phyloP scores from a whole-genome alignment of 192 early-diverging fungal genomes.

The Obelidium mucronatum region DNA sequence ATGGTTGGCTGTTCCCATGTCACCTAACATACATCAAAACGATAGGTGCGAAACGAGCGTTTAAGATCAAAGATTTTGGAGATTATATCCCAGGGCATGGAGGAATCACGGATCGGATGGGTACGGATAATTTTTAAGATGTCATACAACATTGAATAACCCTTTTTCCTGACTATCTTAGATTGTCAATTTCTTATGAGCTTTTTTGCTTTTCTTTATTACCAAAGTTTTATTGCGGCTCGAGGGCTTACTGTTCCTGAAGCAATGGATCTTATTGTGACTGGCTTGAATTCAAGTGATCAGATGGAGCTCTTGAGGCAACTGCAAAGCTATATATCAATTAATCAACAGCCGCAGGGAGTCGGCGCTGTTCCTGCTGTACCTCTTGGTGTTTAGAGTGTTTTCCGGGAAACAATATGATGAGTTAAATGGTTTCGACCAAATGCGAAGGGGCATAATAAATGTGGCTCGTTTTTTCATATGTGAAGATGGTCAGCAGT shows the following conservation, averaged over 20 bases:
- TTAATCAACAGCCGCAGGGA: not conserved
- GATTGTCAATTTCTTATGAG: slow-evolving; percentile 99
- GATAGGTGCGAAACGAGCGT: slow-evolving; percentile 90
- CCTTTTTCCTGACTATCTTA: too few relatives aligned
- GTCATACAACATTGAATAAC: too few relatives aligned
- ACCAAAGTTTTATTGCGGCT: slow-evolving; percentile 74
- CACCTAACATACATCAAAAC: not conserved
- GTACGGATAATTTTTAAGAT: slow-evolving; percentile 12
- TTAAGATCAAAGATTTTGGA: slow-evolving; percentile 97
- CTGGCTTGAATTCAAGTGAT: not conserved
- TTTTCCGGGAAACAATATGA: too few relatives aligned
- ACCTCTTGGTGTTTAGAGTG: too few relatives aligned
- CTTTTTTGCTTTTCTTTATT: slow-evolving; percentile 91
- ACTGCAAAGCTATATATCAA: not conserved
- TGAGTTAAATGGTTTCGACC: too few relatives aligned
- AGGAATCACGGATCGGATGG: slow-evolving; percentile 94
- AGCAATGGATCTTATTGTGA: not conserved
- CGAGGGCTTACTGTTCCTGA: slow-evolving; percentile 61
- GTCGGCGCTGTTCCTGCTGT: too few relatives aligned
- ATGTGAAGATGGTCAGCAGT: too few relatives aligned
- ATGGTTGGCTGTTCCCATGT: not conserved
- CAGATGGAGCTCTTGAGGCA: not conserved
- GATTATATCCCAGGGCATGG: slow-evolving; percentile 98
- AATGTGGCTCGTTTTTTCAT: too few relatives aligned
- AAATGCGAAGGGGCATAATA: too few relatives aligned